Percentiles rank a stretch among this genome's conserved stretches.
These are phyloP conservation scores for Phytophthora lateralis DNA, from an alignment of 352 stramenopile species.

Conservation along the genomic window DNA sequence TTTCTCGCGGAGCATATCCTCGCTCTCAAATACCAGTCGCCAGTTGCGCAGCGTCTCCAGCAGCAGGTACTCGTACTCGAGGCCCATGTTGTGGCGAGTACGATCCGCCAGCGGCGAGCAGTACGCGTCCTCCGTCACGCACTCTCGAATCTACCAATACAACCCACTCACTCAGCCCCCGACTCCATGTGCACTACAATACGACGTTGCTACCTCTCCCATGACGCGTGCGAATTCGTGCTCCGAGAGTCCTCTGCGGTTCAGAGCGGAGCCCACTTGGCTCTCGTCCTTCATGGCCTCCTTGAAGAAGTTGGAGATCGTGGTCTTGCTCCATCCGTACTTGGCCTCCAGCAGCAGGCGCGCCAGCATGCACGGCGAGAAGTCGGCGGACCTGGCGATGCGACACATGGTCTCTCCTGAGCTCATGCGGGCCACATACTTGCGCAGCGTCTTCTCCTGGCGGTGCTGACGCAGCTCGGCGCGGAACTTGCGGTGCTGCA, in stretches of 20 bases:
- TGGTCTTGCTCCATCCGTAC: conserved; percentile 67
- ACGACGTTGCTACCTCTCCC: conserved; percentile 23
- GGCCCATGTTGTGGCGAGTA: conserved; percentile 74
- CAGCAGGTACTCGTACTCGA: conserved; percentile 90
- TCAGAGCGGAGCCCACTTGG: conserved; percentile 7
- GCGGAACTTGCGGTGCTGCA: conserved; percentile 50
- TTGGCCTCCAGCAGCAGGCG: conserved; percentile 61
- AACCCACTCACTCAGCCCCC: conserved; percentile 1
- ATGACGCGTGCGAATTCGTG: conserved; percentile 38
- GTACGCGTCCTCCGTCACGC: conserved; percentile 65
- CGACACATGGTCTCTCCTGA: conserved; percentile 37
- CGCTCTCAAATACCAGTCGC: conserved; percentile 81
- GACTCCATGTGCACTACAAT: not conserved
- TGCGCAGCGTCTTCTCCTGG: conserved; percentile 61
- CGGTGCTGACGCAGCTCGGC: conserved; percentile 53
- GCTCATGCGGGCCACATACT: conserved; percentile 51
- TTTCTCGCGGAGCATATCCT: conserved; percentile 78
- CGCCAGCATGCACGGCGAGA: conserved; percentile 76
- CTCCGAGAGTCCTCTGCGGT: conserved; percentile 32
- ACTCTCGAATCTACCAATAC: conserved; percentile 62
- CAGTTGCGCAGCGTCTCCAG: conserved; percentile 71
- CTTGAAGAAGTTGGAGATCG: conserved; percentile 73
- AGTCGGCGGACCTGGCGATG: conserved; percentile 52
- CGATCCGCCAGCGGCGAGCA: conserved; percentile 83
- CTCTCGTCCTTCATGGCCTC: conserved; percentile 42